Evolutionary conservation across 2,329 filamentous ascomycete species (phyloP).

Genomic region (Nakataea oryzae): DNA sequence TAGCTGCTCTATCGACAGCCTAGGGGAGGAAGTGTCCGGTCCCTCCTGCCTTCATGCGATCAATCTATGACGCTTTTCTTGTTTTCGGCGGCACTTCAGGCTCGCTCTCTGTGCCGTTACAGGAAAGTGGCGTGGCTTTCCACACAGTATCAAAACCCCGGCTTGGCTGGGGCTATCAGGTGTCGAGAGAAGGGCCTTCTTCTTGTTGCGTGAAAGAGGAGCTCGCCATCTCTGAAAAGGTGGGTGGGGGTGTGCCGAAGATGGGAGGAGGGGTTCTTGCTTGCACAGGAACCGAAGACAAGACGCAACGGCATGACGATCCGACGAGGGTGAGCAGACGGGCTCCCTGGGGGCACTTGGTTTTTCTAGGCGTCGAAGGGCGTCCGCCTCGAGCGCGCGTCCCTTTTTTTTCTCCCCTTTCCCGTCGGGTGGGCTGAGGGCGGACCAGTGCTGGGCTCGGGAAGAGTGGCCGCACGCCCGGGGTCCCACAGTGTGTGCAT

Average conservation of each 20-base stretch:
- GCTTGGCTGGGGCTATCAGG: neutral
- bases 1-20: neutral
- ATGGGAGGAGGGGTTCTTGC: neutral
- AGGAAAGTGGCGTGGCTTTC: no score
- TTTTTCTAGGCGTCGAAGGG: neutral
- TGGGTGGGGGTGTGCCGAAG: neutral
- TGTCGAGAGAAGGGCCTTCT: neutral
- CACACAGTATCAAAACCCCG: neutral
- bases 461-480: neutral
- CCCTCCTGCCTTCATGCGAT: neutral
- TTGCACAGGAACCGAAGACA: neutral
- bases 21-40: neutral
- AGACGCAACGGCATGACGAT: neutral
- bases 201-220: neutral
- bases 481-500: neutral
- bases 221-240: neutral
- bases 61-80: neutral
- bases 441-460: neutral
- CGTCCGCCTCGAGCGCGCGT: neutral
- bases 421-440: no score
- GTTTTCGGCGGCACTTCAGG: neutral
- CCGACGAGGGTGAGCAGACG: neutral
- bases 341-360: neutral
- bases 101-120: no score
- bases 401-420: neutral